A percentile compares a stretch with the other conserved stretches of the same genome.
Conservation (phyloP, 495 filamentous ascomycete species). For the Hypoxylon lenormandii region DNA sequence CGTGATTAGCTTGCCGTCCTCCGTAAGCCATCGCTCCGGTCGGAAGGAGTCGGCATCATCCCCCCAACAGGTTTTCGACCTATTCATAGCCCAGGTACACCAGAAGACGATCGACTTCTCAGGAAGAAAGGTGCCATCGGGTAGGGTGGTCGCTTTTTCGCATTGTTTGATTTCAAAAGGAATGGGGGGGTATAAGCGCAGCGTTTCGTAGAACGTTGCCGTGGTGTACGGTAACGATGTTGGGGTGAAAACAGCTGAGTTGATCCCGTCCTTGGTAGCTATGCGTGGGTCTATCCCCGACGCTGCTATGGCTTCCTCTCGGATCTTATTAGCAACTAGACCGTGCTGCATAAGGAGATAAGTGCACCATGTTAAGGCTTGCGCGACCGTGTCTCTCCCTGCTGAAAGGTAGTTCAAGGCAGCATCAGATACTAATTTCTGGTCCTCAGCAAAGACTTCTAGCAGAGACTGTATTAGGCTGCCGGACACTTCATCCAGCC, state of each 20-base stretch:
- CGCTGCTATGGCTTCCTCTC: conserved; percentile 55
- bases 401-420: conserved; percentile 72
- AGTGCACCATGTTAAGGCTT: conserved; percentile 71
- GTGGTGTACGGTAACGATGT: conserved; percentile 64
- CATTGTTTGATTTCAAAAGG: conserved; percentile 72
- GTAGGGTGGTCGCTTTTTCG: conserved; percentile 62
- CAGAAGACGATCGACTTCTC: conserved; percentile 65
- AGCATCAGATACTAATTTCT: conserved; percentile 66
- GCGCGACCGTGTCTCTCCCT: conserved; percentile 70
- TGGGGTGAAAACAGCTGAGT: conserved; percentile 58
- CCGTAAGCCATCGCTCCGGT: conserved; percentile 65
- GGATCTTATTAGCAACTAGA: conserved; percentile 52
- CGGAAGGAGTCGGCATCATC: conserved; percentile 65
- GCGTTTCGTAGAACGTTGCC: conserved; percentile 68
- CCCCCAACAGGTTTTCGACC: conserved; percentile 67
- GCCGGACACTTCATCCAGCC: conserved; percentile 61
- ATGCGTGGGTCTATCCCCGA: conserved; percentile 4
- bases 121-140: conserved; percentile 69
- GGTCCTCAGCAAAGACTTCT: conserved; percentile 62
- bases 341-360: conserved; percentile 67
- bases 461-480: conserved; percentile 69
- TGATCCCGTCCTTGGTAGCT: conserved; percentile 26
- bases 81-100: conserved; percentile 72
- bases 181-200: conserved; percentile 70
- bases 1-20: conserved; percentile 54